A percentile compares a stretch with the other conserved stretches of the same genome.
These are phyloP conservation scores for Albugo laibachii DNA, from an alignment of 352 stramenopile species.

Conservation along the genomic window DNA sequence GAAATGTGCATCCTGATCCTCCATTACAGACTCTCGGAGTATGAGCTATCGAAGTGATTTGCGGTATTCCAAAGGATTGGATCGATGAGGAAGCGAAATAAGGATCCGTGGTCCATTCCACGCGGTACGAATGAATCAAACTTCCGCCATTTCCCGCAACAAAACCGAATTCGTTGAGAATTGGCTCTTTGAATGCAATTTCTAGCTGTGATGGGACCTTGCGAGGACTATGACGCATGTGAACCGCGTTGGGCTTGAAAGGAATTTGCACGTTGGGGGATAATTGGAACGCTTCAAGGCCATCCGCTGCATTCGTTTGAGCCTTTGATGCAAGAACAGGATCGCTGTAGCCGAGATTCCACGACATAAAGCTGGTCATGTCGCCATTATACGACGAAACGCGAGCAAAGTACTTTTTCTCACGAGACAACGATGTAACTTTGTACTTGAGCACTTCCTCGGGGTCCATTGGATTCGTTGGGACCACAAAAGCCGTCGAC, in stretches of 20 bases:
- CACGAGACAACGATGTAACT: background rate
- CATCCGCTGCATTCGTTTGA: constrained; percentile 3
- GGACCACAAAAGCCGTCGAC: too few relatives aligned
- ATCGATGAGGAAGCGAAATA: constrained; percentile 15
- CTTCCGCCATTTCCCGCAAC: constrained; percentile 23
- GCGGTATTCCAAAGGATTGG: constrained; percentile 29
- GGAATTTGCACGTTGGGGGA: constrained; percentile 26
- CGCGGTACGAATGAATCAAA: constrained; percentile 35
- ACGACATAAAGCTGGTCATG: constrained; percentile 1
- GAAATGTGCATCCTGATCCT: constrained; percentile 46
- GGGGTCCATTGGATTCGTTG: too few relatives aligned
- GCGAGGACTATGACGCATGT: constrained; percentile 48
- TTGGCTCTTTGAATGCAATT: constrained; percentile 47
- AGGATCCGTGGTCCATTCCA: constrained; percentile 30
- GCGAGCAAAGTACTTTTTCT: constrained; percentile 69
- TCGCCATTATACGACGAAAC: constrained; percentile 82
- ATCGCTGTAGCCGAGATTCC: constrained; percentile 32
- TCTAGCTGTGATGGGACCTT: constrained; percentile 65
- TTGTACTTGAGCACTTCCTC: background rate
- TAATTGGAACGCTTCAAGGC: constrained; percentile 14
- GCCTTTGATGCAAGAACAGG: constrained; percentile 32
- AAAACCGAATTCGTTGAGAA: constrained; percentile 46
- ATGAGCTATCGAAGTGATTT: constrained; percentile 12
- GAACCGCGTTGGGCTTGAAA: constrained; percentile 43
- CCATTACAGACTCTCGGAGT: constrained; percentile 9